Conservation (phyloP, 164 flowering plant species). For the Kalanchoe fedtschenkoi region DNA sequence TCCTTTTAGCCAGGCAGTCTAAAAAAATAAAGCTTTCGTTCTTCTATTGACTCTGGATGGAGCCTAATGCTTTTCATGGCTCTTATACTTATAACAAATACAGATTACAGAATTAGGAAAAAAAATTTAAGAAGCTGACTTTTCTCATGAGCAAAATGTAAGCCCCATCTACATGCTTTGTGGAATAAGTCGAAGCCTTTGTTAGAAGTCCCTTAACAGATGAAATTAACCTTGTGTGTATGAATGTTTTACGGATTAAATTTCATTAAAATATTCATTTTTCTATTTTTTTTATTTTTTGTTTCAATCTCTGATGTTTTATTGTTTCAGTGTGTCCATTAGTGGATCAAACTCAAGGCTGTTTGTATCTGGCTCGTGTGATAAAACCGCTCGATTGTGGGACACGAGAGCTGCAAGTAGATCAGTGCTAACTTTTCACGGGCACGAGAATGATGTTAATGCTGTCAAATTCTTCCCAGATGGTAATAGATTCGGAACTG, state of each 20-base stretch:
- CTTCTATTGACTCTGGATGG: no score
- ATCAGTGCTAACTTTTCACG: constrained; percentile 86
- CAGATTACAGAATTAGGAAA: no score
- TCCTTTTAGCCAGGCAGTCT: no score
- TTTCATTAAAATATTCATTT: background rate
- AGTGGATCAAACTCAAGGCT: constrained; percentile 62
- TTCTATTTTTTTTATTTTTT: background rate
- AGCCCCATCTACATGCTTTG: no score
- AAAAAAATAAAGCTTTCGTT: no score
- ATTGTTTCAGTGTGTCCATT: constrained; percentile 66
- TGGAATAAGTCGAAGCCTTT: background rate
- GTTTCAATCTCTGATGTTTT: constrained; percentile 1
- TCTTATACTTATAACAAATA: no score
- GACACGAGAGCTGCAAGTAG: constrained; percentile 95
- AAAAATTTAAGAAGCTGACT: no score
- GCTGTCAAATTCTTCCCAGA: constrained; percentile 93
- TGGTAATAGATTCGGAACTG: constrained; percentile 93
- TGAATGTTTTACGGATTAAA: background rate
- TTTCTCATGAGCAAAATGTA: no score
- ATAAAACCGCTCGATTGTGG: constrained; percentile 82
- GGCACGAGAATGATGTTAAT: constrained; percentile 89
- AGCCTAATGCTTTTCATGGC: no score
- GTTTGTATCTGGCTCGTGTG: constrained; percentile 96
- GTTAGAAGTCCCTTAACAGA: no score
- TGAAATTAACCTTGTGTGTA: background rate